These are phyloP conservation scores for Colletotrichum magnum DNA, from an alignment of 2,329 filamentous ascomycete species.

Conservation along the genomic window DNA sequence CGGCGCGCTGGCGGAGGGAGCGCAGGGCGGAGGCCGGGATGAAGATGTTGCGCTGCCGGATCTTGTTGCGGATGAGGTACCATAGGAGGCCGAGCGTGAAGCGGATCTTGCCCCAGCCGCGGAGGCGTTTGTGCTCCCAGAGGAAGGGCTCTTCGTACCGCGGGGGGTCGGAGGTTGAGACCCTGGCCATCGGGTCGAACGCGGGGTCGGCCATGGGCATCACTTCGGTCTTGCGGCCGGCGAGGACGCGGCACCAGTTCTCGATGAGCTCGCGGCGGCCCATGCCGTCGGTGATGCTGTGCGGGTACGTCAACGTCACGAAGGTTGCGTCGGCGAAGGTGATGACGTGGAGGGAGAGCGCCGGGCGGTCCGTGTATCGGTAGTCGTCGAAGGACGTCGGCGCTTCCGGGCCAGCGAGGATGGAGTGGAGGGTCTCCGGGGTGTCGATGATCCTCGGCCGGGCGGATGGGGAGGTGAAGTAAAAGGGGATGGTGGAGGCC, in stretches of 20 bases:
- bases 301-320: conserved; percentile 60
- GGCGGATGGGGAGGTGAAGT: not conserved
- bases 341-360: conserved; percentile 62
- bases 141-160: conserved; percentile 52
- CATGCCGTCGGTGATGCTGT: conserved; percentile 54
- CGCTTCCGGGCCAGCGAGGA: conserved; percentile 39
- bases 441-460: conserved; percentile 21
- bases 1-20: conserved; percentile 13
- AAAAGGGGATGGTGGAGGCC: conserved; percentile 25
- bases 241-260: conserved; percentile 61
- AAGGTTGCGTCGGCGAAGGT: conserved; percentile 65
- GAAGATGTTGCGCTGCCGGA: conserved; percentile 38
- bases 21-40: conserved; percentile 40
- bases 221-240: conserved; percentile 57
- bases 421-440: conserved; percentile 27
- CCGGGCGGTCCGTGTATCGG: conserved; percentile 57
- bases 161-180: conserved; percentile 37
- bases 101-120: conserved; percentile 12
- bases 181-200: conserved; percentile 39
- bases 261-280: conserved; percentile 41
- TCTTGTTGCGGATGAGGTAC: conserved; percentile 36
- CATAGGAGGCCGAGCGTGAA: conserved; percentile 27
- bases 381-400: conserved; percentile 54
- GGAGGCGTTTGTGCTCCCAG: conserved; percentile 26
- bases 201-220: conserved; percentile 49